Percentiles rank a stretch among this genome's conserved stretches.
Conservation (phyloP, 2,329 filamentous ascomycete genomes). For the Botrytis hyacinthi region DNA sequence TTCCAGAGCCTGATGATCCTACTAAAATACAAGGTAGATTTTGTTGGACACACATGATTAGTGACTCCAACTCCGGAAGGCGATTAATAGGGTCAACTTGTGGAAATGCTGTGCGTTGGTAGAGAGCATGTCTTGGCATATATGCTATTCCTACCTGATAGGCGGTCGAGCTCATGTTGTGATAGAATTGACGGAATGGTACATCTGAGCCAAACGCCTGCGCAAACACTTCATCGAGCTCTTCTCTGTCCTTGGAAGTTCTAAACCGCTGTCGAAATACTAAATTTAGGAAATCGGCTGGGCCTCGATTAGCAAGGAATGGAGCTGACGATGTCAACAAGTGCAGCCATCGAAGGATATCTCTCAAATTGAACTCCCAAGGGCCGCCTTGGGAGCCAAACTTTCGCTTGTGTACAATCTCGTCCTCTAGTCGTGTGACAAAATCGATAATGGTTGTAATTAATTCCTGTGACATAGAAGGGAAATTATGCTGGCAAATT, state of each 20-base stretch:
- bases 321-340: conserved; percentile 61
- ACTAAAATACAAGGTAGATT: conserved; percentile 87
- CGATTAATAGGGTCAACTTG: conserved; percentile 52
- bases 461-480: conserved; percentile 55
- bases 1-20: conserved; percentile 81
- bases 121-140: conserved; percentile 57
- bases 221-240: conserved; percentile 65
- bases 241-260: conserved; percentile 61
- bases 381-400: conserved; percentile 69
- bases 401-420: conserved; percentile 58
- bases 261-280: conserved; percentile 89
- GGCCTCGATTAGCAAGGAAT: conserved; percentile 57
- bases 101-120: conserved; percentile 53
- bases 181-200: conserved; percentile 61
- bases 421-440: conserved; percentile 73
- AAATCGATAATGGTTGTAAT: conserved; percentile 72
- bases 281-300: conserved; percentile 74
- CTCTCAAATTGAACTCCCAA: conserved; percentile 94
- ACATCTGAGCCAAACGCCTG: conserved; percentile 53
- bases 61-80: conserved; percentile 74
- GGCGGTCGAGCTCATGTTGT: conserved; percentile 63
- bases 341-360: conserved; percentile 84
- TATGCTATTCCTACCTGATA: conserved; percentile 79
- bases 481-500: conserved; percentile 79
- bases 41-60: conserved; percentile 83